phyloP scores from a whole-genome alignment of 2,329 filamentous ascomycete species.

The Phialophora verrucosa region DNA sequence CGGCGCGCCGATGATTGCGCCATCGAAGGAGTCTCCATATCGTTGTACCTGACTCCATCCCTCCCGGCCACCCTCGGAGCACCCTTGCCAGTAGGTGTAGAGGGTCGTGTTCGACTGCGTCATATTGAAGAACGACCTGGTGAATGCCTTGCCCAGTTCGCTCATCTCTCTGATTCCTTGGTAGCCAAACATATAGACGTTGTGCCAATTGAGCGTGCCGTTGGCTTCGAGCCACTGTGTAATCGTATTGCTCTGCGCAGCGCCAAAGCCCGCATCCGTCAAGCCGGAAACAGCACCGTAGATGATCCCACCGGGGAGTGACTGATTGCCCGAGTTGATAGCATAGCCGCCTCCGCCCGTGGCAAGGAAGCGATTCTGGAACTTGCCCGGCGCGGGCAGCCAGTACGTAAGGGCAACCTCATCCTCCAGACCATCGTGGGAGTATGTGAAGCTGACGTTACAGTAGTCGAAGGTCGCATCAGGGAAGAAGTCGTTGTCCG shows the following conservation, averaged over 20 bases:
- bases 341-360: constrained; percentile 56
- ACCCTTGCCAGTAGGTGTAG: constrained; percentile 60
- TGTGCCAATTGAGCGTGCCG: constrained; percentile 57
- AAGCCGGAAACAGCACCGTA: constrained; percentile 57
- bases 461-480: constrained; percentile 44
- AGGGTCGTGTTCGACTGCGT: constrained; percentile 38
- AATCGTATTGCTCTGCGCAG: constrained; percentile 16
- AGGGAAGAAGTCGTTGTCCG: constrained; percentile 39
- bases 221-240: constrained; percentile 44
- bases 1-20: constrained; percentile 54
- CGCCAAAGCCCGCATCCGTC: constrained; percentile 58
- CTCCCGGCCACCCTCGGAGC: constrained; percentile 61
- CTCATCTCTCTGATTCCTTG: constrained; percentile 60
- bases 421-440: constrained; percentile 50
- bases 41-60: constrained; percentile 61
- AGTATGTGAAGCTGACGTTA: constrained; percentile 56
- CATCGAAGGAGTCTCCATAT: constrained; percentile 55
- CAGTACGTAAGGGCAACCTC: constrained; percentile 49
- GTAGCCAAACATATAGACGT: constrained; percentile 59
- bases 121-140: constrained; percentile 50
- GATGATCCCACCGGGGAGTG: constrained; percentile 50
- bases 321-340: constrained; percentile 50
- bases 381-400: constrained; percentile 52
- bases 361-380: constrained; percentile 55
- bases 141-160: constrained; percentile 52